These are phyloP conservation scores for Dioscorea dumetorum DNA, from an alignment of 106 monocot genomes.

Conservation along the genomic window DNA sequence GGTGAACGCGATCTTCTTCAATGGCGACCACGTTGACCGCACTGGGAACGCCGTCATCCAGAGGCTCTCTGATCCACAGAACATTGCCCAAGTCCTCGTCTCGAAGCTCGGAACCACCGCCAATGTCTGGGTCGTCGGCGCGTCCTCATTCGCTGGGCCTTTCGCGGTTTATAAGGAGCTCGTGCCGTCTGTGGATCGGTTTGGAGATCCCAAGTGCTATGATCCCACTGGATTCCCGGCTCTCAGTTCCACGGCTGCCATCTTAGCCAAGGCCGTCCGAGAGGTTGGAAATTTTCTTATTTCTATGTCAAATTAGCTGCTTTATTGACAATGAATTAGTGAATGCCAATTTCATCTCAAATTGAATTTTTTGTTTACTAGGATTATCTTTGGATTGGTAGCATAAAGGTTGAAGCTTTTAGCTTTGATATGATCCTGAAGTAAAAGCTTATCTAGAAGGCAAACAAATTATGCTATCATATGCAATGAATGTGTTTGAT, in stretches of 20 bases:
- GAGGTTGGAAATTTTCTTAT: slow-evolving; percentile 34
- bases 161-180: slow-evolving; percentile 80
- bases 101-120: slow-evolving; percentile 42
- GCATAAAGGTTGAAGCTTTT: too few relatives aligned
- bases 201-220: slow-evolving; percentile 66
- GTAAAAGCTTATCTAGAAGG: too few relatives aligned
- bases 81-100: slow-evolving; percentile 45
- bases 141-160: slow-evolving; percentile 56
- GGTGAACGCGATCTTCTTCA: slow-evolving; percentile 80
- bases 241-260: slow-evolving; percentile 25
- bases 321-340: too few relatives aligned
- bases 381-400: too few relatives aligned
- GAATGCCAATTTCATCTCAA: too few relatives aligned
- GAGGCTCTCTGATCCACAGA: slow-evolving; percentile 58
- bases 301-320: too few relatives aligned
- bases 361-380: too few relatives aligned
- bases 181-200: slow-evolving; percentile 50
- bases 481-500: too few relatives aligned
- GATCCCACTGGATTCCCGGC: slow-evolving; percentile 70
- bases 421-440: too few relatives aligned
- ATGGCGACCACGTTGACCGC: slow-evolving; percentile 66
- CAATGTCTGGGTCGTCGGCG: slow-evolving; percentile 79
- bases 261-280: slow-evolving; percentile 39
- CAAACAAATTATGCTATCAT: too few relatives aligned
- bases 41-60: slow-evolving; percentile 59